A percentile compares a stretch with the other conserved stretches of the same genome.
These are phyloP conservation scores for Adiantum capillusveneris DNA, from an alignment of 75 land plant genomes.

Conservation along the genomic window DNA sequence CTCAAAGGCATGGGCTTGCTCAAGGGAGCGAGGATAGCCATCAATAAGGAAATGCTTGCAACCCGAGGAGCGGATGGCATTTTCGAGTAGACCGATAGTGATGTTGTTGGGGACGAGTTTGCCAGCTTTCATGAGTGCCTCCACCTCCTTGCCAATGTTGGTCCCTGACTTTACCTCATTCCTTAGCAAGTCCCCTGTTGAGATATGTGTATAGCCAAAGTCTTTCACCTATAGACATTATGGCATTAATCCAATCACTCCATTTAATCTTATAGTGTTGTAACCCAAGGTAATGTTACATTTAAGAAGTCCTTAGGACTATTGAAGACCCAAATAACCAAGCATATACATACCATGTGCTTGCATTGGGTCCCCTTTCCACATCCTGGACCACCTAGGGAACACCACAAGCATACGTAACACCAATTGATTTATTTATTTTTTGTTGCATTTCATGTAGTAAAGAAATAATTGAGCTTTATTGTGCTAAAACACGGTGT, in stretches of 20 bases:
- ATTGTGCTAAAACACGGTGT: no score
- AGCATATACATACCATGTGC: conserved; percentile 13
- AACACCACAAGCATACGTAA: no score
- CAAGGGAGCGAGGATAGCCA: conserved; percentile 33
- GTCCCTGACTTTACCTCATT: conserved; percentile 27
- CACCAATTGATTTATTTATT: no score
- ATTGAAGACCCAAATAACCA: no score
- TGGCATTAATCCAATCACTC: not conserved
- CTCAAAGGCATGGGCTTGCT: conserved; percentile 36
- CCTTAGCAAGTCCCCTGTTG: conserved; percentile 29
- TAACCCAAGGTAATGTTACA: no score
- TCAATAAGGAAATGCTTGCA: conserved; percentile 25
- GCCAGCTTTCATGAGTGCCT: conserved; percentile 25
- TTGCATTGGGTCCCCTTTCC: conserved; percentile 50
- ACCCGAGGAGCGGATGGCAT: conserved; percentile 21
- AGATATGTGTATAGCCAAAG: conserved; percentile 27
- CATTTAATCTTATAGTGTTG: no score
- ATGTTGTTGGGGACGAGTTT: conserved; percentile 22
- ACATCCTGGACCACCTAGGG: conserved; percentile 40
- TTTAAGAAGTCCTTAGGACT: no score
- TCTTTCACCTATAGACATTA: conserved; percentile 14
- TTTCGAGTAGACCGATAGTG: conserved; percentile 18
- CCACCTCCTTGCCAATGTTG: conserved; percentile 17
- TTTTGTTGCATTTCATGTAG: no score
- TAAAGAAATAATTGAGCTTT: no score